Conservation (phyloP, 2,329 filamentous ascomycete species). For the Aaosphaeria pasadenensis region DNA sequence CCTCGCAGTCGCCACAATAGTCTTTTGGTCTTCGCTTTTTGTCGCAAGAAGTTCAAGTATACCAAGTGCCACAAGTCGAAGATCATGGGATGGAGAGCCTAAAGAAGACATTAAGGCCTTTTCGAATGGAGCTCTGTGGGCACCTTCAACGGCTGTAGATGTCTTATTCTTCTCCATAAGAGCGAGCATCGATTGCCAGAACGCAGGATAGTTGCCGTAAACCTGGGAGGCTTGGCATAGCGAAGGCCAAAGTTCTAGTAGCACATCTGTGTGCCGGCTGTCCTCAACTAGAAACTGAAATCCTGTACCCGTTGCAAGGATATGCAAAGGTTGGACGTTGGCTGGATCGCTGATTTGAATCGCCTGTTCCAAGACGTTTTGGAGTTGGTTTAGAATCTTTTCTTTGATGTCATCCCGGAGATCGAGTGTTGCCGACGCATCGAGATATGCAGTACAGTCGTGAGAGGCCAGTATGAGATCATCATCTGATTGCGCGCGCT, state of each 20-base stretch:
- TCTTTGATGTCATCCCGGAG: slow-evolving; percentile 17
- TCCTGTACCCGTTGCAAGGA: slow-evolving; percentile 72
- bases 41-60: slow-evolving; percentile 62
- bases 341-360: slow-evolving; percentile 5
- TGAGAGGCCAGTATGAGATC: slow-evolving; percentile 13
- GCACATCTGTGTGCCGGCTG: slow-evolving; percentile 53
- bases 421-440: slow-evolving; percentile 18
- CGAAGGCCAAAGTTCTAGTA: slow-evolving; percentile 56
- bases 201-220: slow-evolving; percentile 54
- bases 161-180: slow-evolving; percentile 64
- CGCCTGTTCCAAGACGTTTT: slow-evolving; percentile 15
- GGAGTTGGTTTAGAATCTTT: slow-evolving; percentile 18
- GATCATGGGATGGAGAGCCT: slow-evolving; percentile 68
- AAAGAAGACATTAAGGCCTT: slow-evolving; percentile 70
- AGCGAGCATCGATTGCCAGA: slow-evolving; percentile 42
- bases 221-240: slow-evolving; percentile 64
- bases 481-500: slow-evolving; percentile 1
- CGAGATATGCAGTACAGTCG: slow-evolving; percentile 29
- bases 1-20: slow-evolving; percentile 63
- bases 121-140: slow-evolving; percentile 61
- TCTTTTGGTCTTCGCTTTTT: slow-evolving; percentile 48
- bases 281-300: slow-evolving; percentile 68
- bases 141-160: slow-evolving; percentile 48
- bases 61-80: slow-evolving; percentile 70
- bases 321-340: slow-evolving; percentile 8